Evolutionary conservation across 31 red algal genomes (phyloP), one percentile per base, ranked within the genome.

Genomic region (Asparagopsis taxiformis): DNA sequence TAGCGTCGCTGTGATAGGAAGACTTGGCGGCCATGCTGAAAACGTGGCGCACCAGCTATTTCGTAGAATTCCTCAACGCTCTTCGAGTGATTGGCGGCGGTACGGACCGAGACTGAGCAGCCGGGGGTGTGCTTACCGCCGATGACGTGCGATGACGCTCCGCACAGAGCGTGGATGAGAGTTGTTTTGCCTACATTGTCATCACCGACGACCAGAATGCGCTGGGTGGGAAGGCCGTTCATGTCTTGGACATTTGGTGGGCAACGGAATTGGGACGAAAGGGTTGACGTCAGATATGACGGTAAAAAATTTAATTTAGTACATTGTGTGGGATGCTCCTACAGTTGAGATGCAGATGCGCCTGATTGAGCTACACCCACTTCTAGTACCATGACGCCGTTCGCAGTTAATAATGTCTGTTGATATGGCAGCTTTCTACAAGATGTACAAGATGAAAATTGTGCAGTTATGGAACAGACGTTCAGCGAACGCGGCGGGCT

Each of bases 161-260:
- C 81, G 38, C 81, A 85, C 26, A 85, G 69, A 13, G 81, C 81
- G 19, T 68, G 81, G n/a, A 85, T 68, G 4, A 85, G 52, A 23
- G 81, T 85, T 70, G 83, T 59, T 70, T 88, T 88, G 34, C 83
- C 83, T 25, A 88, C 83, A 55, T 88, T 78, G 62, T 77, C 73
- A 68, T 88, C 73, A 29, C 83, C 83, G 11, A 88, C 83, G 10
- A 88, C 83, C 10, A 88, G 46, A 21, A 88, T 41, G 6, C 83
- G 83, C 24, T 78, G 58, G 17, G 81, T 64, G 2, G 53, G 24
- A 9, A 10, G 5, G 21, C 43, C 48, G 43, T 68, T 37, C 81
- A 85, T 85, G 31, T 2, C 19, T 32, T 4, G 0, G 52, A 55
- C 26, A 4, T 6, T 55, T 19, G 13, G 21, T 7, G 26, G 21